Base-by-base conservation (phyloP, 495 filamentous ascomycete genomes). In the Trichocladium antarcticum region DNA sequence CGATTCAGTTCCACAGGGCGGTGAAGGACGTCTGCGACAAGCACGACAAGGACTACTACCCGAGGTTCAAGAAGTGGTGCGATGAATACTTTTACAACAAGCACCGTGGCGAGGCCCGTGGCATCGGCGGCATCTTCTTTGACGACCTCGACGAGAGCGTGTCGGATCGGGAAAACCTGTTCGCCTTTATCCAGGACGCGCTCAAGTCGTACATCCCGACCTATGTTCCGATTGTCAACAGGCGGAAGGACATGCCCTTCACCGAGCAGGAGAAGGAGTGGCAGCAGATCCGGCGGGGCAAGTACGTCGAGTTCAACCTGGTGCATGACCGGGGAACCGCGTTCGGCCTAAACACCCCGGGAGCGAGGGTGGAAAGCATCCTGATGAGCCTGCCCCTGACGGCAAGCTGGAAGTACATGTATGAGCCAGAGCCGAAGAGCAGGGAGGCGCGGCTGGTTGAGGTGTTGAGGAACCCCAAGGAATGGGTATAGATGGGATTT, bases 271-370 rank as follows among this genome's bases (percentile, higher is more conserved):
- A 96, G 69, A 96, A 95, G 71, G 75, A 84, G 49, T 99, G 92
- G 92, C 92, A 99, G 66, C 92, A 97, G 71, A 72, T 99, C 51
- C 77, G 92, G 24, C 75, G 92, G 42, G 92, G 93, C 29, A 73
- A 84, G 56, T 99, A 99, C 66, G 93, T 99, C 21, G 92, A 99
- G 65, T 99, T 99, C 68, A 99, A 99, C 68, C 76, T 99, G 15
- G 85, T 99, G 40, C 88, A 99, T 68, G 92, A 99, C 70, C 80
- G 92, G 22, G 92, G 92, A 11, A 99, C 92, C 6, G 83, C 84
- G 41, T 99, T 99, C 64, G 92, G 92, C 0, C 68, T 99, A 47
- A 89, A 88, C 55, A 95, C 93, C 0, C 93, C 92, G 3, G 87
- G 86, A 51, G 84, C 89, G 9, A 77, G 92, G 47, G 78, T 99